Conservation (phyloP, 2,329 filamentous ascomycete genomes). For the Verticillium albo-atrum region DNA sequence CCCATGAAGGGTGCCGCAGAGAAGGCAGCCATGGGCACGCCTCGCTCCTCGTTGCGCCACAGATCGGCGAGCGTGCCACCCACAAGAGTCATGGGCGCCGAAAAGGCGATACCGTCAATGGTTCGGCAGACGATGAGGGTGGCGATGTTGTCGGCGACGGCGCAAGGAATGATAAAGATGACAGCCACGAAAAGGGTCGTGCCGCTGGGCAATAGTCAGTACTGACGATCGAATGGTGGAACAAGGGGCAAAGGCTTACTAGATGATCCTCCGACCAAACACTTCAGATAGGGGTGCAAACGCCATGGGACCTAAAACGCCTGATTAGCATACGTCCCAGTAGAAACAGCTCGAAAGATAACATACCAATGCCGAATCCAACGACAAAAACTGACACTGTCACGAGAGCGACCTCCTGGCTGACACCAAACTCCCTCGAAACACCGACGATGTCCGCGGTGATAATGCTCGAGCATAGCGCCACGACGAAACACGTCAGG, state of each 20-base stretch:
- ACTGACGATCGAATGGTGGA: not conserved
- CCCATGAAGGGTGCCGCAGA: conserved; percentile 79
- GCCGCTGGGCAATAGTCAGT: conserved; percentile 26
- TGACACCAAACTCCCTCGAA: conserved; percentile 59
- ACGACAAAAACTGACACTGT: conserved; percentile 74
- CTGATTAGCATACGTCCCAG: conserved; percentile 3
- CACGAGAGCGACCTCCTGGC: conserved; percentile 67
- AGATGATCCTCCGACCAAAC: conserved; percentile 67
- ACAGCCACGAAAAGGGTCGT: conserved; percentile 66
- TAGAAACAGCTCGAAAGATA: not conserved
- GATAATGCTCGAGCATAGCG: conserved; percentile 68
- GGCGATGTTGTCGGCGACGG: conserved; percentile 68
- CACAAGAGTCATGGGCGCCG: conserved; percentile 80
- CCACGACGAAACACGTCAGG: conserved; percentile 68
- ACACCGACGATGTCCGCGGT: conserved; percentile 71
- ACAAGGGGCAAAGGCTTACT: conserved; percentile 34
- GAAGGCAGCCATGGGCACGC: conserved; percentile 84
- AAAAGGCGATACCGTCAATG: conserved; percentile 81
- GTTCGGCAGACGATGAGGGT: conserved; percentile 72
- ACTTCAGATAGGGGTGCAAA: conserved; percentile 79
- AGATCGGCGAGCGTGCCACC: conserved; percentile 79
- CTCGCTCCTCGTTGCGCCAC: conserved; percentile 80
- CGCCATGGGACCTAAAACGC: conserved; percentile 58
- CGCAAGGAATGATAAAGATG: conserved; percentile 76
- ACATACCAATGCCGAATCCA: conserved; percentile 70